Percentiles rank a stretch among this genome's conserved stretches.
Conservation (phyloP, 2,329 filamentous ascomycete genomes). For the Neonectria coccinea region DNA sequence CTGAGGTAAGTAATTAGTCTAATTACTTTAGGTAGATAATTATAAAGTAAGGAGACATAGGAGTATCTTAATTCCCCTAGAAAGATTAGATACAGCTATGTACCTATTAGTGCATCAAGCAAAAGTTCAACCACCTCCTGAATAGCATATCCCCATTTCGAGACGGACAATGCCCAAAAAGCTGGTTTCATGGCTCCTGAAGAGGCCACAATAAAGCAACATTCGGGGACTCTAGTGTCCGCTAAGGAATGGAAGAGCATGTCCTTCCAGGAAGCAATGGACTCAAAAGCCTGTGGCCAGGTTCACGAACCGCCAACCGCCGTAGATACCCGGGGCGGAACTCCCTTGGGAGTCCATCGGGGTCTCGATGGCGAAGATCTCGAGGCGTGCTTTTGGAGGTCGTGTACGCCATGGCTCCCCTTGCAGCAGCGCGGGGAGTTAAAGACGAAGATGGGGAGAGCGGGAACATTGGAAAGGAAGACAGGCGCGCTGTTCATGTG, state of each 20-base stretch:
- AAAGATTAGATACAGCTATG: too few relatives aligned
- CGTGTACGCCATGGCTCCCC: conserved; percentile 53
- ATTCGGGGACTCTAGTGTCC: background rate
- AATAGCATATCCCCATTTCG: background rate
- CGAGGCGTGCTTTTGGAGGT: conserved; percentile 51
- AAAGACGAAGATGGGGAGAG: conserved; percentile 47
- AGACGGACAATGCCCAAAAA: background rate
- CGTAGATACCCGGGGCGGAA: conserved; percentile 49
- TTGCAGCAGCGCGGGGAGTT: conserved; percentile 51
- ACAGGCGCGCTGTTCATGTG: conserved; percentile 53
- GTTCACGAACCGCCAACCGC: conserved; percentile 50
- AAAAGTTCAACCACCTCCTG: too few relatives aligned
- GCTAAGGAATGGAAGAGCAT: conserved; percentile 41
- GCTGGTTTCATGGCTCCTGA: background rate
- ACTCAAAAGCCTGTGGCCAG: conserved; percentile 32
- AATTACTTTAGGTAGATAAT: too few relatives aligned
- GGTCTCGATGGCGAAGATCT: conserved; percentile 26
- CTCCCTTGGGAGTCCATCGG: conserved; percentile 46
- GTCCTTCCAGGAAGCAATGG: conserved; percentile 48
- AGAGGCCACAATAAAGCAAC: background rate
- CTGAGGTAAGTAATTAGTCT: too few relatives aligned
- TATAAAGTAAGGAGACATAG: too few relatives aligned
- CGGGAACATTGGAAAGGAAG: conserved; percentile 20
- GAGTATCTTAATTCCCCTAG: too few relatives aligned
- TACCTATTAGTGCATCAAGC: too few relatives aligned